These are phyloP conservation scores for Blastobotrys serpentis DNA, from an alignment of 1,139 yeast species.

Conservation along the genomic window DNA sequence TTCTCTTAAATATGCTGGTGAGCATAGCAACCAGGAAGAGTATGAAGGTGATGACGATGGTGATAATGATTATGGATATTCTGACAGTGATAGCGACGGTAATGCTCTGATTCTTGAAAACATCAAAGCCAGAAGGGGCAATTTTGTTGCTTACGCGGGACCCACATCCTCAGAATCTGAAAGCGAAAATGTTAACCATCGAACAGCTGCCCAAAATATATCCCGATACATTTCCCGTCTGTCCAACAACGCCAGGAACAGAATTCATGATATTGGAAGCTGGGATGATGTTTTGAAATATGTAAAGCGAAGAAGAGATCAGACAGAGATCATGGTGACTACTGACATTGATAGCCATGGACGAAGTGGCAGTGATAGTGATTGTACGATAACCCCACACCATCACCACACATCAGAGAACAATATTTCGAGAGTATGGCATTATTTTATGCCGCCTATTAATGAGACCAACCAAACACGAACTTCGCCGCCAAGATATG, in stretches of 20 bases:
- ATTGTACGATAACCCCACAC: conserved; percentile 20
- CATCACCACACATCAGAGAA: background rate
- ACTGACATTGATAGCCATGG: conserved; percentile 9
- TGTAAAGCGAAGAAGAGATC: conserved; percentile 20
- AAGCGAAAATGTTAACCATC: conserved; percentile 12
- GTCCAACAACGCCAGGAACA: conserved; percentile 29
- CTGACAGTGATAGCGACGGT: conserved; percentile 19
- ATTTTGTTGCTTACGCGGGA: background rate
- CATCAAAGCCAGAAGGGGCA: background rate
- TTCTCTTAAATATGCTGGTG: conserved; percentile 16
- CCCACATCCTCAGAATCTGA: background rate
- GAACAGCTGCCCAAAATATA: conserved; percentile 28
- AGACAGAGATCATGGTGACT: conserved; percentile 1
- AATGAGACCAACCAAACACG: no score
- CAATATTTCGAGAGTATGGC: conserved; percentile 26
- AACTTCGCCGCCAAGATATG: conserved; percentile 68
- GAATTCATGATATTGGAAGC: conserved; percentile 27
- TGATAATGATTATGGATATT: conserved; percentile 8
- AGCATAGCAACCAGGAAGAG: conserved; percentile 29
- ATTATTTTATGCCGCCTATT: conserved; percentile 24
- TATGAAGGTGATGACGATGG: conserved; percentile 37
- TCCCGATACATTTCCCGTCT: conserved; percentile 27
- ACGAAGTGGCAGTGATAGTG: conserved; percentile 24
- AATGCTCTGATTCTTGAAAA: conserved; percentile 12
- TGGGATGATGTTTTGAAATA: conserved; percentile 32